These are phyloP conservation scores for Aciculosporium take DNA, from an alignment of 2,329 filamentous ascomycete genomes.

Conservation along the genomic window DNA sequence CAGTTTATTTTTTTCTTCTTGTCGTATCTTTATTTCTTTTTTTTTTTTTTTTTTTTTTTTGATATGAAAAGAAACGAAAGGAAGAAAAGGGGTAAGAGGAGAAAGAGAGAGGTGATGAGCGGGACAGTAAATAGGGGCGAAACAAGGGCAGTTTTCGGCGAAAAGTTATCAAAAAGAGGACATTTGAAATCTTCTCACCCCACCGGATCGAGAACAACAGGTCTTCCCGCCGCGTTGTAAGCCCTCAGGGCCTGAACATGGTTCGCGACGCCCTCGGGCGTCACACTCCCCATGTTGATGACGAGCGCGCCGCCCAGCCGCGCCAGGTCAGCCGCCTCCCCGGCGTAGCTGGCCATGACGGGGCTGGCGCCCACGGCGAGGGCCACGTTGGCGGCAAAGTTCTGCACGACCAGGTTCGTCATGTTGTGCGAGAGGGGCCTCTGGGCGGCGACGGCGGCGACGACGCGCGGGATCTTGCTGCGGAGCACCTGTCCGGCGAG, in stretches of 20 bases:
- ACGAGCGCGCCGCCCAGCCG: slow-evolving; percentile 64
- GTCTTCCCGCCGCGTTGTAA: slow-evolving; percentile 64
- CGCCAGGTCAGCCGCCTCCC: slow-evolving; percentile 71
- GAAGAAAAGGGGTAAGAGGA: background rate
- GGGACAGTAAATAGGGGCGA: too few species aligned
- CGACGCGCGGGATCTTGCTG: slow-evolving; percentile 34
- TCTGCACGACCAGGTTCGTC: slow-evolving; percentile 93
- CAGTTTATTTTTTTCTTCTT: background rate
- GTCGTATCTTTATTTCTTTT: too few species aligned
- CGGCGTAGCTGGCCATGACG: slow-evolving; percentile 83
- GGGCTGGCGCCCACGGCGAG: slow-evolving; percentile 74
- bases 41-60: too few species aligned
- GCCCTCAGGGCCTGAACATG: slow-evolving; percentile 61
- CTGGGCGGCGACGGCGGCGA: slow-evolving; percentile 44
- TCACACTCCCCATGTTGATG: slow-evolving; percentile 90
- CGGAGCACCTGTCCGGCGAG: slow-evolving; percentile 35
- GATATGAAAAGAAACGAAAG: too few species aligned
- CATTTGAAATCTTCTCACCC: slow-evolving; percentile 49
- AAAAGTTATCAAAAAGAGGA: too few species aligned
- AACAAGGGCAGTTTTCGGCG: too few species aligned
- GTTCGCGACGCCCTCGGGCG: slow-evolving; percentile 55
- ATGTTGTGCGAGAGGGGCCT: slow-evolving; percentile 86
- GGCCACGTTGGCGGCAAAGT: slow-evolving; percentile 85
- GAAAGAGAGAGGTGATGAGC: too few species aligned
- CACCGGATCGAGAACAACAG: slow-evolving; percentile 78